Percentiles rank a stretch among this genome's conserved stretches.
Conservation (phyloP, 371 early-diverging fungal genomes). For the Lichtheimia ornata region DNA sequence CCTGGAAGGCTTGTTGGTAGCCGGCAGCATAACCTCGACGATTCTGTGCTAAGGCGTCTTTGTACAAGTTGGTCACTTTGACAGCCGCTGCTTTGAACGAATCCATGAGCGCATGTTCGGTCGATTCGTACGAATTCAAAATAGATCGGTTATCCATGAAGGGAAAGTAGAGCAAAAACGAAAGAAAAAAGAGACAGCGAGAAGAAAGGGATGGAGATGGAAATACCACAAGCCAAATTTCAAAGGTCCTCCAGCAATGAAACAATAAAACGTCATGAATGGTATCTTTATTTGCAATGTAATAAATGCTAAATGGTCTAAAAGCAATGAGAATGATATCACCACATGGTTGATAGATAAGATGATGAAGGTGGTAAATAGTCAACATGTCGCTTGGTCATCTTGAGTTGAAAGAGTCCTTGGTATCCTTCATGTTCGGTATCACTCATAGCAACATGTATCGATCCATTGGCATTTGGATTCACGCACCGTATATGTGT, state of each 20-base stretch:
- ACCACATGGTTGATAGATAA: not conserved
- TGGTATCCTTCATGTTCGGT: slow-evolving; percentile 43
- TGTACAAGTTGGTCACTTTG: slow-evolving; percentile 73
- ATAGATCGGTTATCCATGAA: slow-evolving; percentile 16
- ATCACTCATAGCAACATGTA: slow-evolving; percentile 51
- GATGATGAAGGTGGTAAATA: slow-evolving; percentile 10
- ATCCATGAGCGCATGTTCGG: slow-evolving; percentile 58
- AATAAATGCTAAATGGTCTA: slow-evolving; percentile 1
- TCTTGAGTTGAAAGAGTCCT: slow-evolving; percentile 34
- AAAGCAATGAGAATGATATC: not conserved
- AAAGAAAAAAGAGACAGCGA: no score
- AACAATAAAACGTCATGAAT: no score
- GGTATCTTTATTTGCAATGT: not conserved
- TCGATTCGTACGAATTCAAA: slow-evolving; percentile 45
- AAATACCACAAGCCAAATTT: no score
- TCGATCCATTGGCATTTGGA: slow-evolving; percentile 13
- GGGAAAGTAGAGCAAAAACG: no score
- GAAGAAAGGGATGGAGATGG: no score
- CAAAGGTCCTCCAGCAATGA: no score
- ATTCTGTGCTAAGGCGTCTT: slow-evolving; percentile 67
- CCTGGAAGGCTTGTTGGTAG: slow-evolving; percentile 74
- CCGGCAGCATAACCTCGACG: slow-evolving; percentile 65
- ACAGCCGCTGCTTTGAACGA: slow-evolving; percentile 73
- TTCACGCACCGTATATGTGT: slow-evolving; percentile 41
- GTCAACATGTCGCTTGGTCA: slow-evolving; percentile 11